Evolutionary conservation across 768 basidiomycete species (phyloP).

Genomic region (Russula foetens): DNA sequence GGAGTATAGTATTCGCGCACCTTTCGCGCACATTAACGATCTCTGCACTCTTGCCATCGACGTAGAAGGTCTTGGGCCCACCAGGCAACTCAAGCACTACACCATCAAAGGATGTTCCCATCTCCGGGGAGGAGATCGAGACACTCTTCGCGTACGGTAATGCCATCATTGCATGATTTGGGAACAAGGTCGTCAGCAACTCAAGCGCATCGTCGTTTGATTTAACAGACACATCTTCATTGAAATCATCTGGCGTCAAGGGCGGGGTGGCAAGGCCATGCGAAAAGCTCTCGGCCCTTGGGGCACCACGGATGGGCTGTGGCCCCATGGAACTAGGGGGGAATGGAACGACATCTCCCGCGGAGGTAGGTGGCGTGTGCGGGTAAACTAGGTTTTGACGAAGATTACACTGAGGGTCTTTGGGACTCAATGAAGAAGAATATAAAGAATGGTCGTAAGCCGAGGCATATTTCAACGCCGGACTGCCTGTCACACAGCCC

Average conservation of each 20-base stretch:
- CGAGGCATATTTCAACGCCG: slow-evolving; percentile 47
- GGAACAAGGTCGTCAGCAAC: slow-evolving; percentile 73
- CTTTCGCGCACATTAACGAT: slow-evolving; percentile 78
- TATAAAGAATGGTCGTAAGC: slow-evolving; percentile 11
- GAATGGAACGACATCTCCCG: slow-evolving; percentile 13
- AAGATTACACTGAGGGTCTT: slow-evolving; percentile 25
- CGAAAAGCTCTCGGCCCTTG: slow-evolving; percentile 14
- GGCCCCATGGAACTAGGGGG: slow-evolving; percentile 16
- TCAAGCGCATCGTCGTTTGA: slow-evolving; percentile 60
- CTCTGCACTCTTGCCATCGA: slow-evolving; percentile 76
- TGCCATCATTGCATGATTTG: slow-evolving; percentile 56
- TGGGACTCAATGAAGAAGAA: slow-evolving; percentile 35
- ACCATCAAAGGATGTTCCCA: slow-evolving; percentile 67
- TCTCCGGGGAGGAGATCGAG: slow-evolving; percentile 57
- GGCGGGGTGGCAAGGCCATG: slow-evolving; percentile 59
- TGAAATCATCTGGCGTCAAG: slow-evolving; percentile 64
- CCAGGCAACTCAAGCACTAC: slow-evolving; percentile 69
- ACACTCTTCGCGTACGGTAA: slow-evolving; percentile 72
- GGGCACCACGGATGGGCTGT: slow-evolving; percentile 21
- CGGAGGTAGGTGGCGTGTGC: slow-evolving; percentile 24
- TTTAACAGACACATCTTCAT: slow-evolving; percentile 33
- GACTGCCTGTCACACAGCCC: slow-evolving; percentile 90
- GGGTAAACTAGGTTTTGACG: slow-evolving; percentile 30
- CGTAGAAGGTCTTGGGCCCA: slow-evolving; percentile 68
- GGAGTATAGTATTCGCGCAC: slow-evolving; percentile 30